phyloP scores from a whole-genome alignment of 345 rosid genomes.

The Citrus mangshanensis region DNA sequence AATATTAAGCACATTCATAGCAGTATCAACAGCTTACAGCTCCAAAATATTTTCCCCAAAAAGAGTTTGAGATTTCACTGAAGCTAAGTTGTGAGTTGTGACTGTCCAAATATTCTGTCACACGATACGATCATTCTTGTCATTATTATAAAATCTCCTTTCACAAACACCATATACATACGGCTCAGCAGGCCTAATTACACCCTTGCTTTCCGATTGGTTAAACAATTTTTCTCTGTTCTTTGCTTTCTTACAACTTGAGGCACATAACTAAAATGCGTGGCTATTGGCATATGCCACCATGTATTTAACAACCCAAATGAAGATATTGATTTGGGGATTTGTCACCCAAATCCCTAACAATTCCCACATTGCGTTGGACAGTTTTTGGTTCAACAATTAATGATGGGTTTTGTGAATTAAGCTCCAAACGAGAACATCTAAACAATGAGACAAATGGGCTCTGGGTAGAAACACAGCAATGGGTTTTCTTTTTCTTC shows the following conservation, averaged over 20 bases:
- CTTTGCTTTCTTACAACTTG: constrained; percentile 50
- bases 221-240: constrained; percentile 52
- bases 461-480: neutral
- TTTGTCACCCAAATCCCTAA: no score
- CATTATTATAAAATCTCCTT: constrained; percentile 62
- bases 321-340: no score
- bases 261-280: constrained; percentile 57
- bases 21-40: no score
- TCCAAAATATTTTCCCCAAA: no score
- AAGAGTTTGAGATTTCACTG: neutral
- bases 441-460: no score
- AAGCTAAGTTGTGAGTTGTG: neutral
- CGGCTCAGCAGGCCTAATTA: constrained; percentile 27
- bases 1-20: no score
- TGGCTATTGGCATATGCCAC: constrained; percentile 73
- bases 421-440: no score
- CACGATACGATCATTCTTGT: constrained; percentile 21
- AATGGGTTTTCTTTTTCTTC: no score
- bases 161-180: constrained; percentile 73
- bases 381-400: no score
- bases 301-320: constrained; percentile 24
- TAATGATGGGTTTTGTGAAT: no score
- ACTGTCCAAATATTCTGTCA: neutral
- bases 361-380: no score
- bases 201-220: constrained; percentile 46